phyloP scores from a whole-genome alignment of 768 basidiomycete species.

The Leucogyrophana mollusca region DNA sequence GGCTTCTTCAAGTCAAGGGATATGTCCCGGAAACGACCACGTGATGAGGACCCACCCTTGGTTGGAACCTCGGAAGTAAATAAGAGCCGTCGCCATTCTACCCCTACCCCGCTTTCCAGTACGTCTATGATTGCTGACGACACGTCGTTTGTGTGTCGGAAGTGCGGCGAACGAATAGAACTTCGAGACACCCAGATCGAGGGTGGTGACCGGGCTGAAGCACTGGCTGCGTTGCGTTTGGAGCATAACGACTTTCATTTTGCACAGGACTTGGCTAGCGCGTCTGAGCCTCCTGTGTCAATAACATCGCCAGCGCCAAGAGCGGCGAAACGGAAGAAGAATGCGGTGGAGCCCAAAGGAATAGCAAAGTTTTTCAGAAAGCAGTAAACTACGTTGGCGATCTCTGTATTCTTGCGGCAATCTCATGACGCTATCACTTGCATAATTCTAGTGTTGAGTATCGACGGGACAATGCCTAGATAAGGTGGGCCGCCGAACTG shows the following conservation, averaged over 20 bases:
- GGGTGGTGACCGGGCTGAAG: constrained; percentile 27
- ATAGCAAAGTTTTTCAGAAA: constrained; percentile 50
- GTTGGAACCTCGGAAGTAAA: constrained; percentile 1
- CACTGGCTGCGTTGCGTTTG: constrained; percentile 43
- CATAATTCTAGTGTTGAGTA: too few species aligned
- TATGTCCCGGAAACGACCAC: constrained; percentile 35
- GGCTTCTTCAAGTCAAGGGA: constrained; percentile 64
- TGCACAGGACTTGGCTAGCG: constrained; percentile 70
- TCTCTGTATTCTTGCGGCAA: too few species aligned
- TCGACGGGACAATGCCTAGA: too few species aligned
- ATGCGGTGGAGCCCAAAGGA: constrained; percentile 28
- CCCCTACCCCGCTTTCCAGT: neutral
- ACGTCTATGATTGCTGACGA: too few species aligned
- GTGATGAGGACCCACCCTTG: constrained; percentile 27
- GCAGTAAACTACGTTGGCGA: constrained; percentile 26
- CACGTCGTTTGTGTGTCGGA: constrained; percentile 52
- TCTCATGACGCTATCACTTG: too few species aligned
- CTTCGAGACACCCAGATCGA: constrained; percentile 23
- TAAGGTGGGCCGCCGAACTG: too few species aligned
- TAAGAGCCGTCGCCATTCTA: constrained; percentile 3
- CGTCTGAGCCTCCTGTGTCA: constrained; percentile 18
- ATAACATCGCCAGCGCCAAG: constrained; percentile 10
- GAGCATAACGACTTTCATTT: constrained; percentile 93
- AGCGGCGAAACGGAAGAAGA: constrained; percentile 31
- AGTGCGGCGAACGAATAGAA: constrained; percentile 51